Evolutionary conservation across 2,329 filamentous ascomycete species (phyloP).

Genomic region (Exophiala dermatitidis): DNA sequence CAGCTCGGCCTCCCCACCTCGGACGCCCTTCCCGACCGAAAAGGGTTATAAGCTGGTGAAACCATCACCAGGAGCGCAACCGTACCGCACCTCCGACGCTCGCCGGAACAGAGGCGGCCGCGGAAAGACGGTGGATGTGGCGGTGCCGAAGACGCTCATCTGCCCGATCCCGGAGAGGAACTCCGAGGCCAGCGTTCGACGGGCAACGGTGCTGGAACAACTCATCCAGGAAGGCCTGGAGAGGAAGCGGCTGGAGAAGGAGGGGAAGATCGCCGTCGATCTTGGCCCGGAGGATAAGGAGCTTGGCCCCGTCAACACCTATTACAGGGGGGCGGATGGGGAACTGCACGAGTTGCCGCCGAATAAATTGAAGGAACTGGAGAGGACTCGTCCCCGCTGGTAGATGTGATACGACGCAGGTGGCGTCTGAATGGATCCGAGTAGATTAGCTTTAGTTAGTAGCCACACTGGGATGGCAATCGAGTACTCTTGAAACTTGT

Average conservation of each 20-base stretch:
- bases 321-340: too few relatives aligned
- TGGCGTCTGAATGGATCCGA: too few relatives aligned
- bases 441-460: too few relatives aligned
- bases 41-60: not conserved
- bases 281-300: too few relatives aligned
- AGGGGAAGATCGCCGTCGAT: too few relatives aligned
- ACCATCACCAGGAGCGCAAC: not conserved
- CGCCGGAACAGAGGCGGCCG: not conserved
- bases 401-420: too few relatives aligned
- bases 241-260: constrained; percentile 1
- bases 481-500: too few relatives aligned
- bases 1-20: not conserved
- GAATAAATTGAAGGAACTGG: too few relatives aligned
- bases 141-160: not conserved
- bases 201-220: not conserved
- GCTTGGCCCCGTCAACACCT: too few relatives aligned
- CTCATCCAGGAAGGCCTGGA: constrained; percentile 4
- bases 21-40: not conserved
- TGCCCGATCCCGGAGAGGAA: not conserved
- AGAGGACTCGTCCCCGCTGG: too few relatives aligned
- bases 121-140: not conserved
- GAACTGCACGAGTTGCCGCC: too few relatives aligned
- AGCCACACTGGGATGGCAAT: too few relatives aligned
- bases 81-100: not conserved
- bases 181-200: not conserved